Evolutionary conservation across 305 asterid genomes (phyloP).

Genomic region (Fraxinus velutina): DNA sequence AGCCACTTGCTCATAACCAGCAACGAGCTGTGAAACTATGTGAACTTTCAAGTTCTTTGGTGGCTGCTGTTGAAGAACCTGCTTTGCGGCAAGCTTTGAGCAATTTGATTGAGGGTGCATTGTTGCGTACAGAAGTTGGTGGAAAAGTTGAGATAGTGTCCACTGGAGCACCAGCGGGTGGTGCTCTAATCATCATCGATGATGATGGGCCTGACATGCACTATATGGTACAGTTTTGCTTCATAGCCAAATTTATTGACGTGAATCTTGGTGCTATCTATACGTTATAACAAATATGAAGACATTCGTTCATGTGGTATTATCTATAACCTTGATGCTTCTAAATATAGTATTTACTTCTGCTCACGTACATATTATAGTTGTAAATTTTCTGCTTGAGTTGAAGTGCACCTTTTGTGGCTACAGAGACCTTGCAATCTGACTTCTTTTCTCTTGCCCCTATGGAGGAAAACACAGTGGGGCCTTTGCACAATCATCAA

Average conservation of each 20-base stretch:
- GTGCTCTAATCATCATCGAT: slow-evolving; percentile 78
- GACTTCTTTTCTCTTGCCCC: background rate
- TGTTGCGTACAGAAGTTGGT: slow-evolving; percentile 69
- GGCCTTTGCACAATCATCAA: background rate
- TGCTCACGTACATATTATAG: background rate
- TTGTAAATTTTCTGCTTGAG: background rate
- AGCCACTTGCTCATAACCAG: slow-evolving; percentile 76
- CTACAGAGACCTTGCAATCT: background rate
- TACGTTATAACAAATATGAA: background rate
- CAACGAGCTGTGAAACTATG: slow-evolving; percentile 55
- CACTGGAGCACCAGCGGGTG: slow-evolving; percentile 87
- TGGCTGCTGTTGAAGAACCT: slow-evolving; percentile 86
- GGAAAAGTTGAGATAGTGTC: slow-evolving; percentile 72
- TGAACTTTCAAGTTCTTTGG: slow-evolving; percentile 56
- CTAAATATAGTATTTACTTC: background rate
- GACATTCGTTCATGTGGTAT: background rate
- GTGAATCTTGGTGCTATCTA: slow-evolving; percentile 1
- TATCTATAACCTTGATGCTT: background rate
- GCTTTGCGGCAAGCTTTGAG: slow-evolving; percentile 90
- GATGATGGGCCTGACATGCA: slow-evolving; percentile 99
- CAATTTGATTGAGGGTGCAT: slow-evolving; percentile 88
- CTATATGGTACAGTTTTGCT: slow-evolving; percentile 62
- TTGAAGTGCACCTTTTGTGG: background rate
- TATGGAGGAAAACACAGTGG: background rate
- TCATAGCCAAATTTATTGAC: background rate